Evolutionary conservation across 176 grass and related monocot genomes (phyloP).

Genomic region (Metroxylon sagu): DNA sequence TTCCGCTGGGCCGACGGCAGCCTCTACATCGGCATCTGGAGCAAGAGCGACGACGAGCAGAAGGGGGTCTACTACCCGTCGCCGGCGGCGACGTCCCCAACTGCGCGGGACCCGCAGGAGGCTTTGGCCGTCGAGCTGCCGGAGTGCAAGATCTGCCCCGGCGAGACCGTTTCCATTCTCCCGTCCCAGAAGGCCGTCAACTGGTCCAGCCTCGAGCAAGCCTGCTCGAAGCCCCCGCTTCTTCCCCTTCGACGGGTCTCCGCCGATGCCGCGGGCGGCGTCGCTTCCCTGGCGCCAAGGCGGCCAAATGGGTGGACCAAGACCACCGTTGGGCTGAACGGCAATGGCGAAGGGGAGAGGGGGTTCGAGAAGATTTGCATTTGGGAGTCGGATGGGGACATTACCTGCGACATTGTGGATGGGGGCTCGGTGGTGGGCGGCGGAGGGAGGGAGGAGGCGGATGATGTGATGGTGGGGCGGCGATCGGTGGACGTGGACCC

Average conservation of each 20-base stretch:
- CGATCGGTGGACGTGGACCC: constrained; percentile 21
- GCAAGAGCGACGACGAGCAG: constrained; percentile 51
- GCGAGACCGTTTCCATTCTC: constrained; percentile 35
- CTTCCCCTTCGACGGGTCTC: constrained; percentile 25
- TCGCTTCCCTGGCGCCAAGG: constrained; percentile 13
- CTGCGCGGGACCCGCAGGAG: constrained; percentile 65
- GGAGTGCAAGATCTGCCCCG: constrained; percentile 32
- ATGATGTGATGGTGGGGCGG: constrained; percentile 7
- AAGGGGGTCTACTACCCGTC: constrained; percentile 84
- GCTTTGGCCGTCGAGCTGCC: constrained; percentile 52
- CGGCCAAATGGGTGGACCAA: constrained; percentile 29
- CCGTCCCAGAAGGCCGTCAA: constrained; percentile 50
- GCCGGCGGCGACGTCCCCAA: constrained; percentile 41
- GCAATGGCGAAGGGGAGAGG: constrained; percentile 38
- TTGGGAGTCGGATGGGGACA: constrained; percentile 60
- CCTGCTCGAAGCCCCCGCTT: constrained; percentile 12
- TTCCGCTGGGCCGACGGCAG: constrained; percentile 84
- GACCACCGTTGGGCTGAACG: constrained; percentile 25
- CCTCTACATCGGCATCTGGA: constrained; percentile 70
- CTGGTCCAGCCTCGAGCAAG: constrained; percentile 36
- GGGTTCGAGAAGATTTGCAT: constrained; percentile 67
- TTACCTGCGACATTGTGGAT: constrained; percentile 64
- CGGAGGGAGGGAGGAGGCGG: constrained; percentile 7
- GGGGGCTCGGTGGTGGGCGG: constrained; percentile 24
- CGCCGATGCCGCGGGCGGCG: constrained; percentile 5